A percentile compares a stretch with the other conserved stretches of the same genome.
phyloP scores from a whole-genome alignment of 2,329 filamentous ascomycete species.

The Xylaria sp. region DNA sequence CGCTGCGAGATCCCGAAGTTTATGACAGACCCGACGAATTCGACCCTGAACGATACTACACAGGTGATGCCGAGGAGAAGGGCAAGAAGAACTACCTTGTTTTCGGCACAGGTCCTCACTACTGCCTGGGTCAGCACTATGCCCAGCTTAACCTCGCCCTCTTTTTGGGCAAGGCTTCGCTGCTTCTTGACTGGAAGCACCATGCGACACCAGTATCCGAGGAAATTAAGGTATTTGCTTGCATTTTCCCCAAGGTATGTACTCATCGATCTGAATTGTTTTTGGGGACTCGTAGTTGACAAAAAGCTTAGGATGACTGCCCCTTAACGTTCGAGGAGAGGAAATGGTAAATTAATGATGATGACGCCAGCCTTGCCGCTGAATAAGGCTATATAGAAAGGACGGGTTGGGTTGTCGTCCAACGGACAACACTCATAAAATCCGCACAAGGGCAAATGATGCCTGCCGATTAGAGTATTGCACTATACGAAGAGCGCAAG shows the following conservation, averaged over 20 bases:
- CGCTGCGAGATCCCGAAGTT: slow-evolving; percentile 90
- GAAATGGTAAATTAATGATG: slow-evolving; percentile 53
- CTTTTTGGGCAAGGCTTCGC: slow-evolving; percentile 88
- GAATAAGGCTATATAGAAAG: slow-evolving; percentile 20
- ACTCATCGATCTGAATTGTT: slow-evolving; percentile 7
- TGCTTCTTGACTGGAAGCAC: slow-evolving; percentile 90
- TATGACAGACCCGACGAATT: slow-evolving; percentile 91
- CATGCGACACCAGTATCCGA: slow-evolving; percentile 84
- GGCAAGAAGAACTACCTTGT: slow-evolving; percentile 95
- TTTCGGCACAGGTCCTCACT: slow-evolving; percentile 94
- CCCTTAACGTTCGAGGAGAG: slow-evolving; percentile 75
- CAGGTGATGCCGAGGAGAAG: slow-evolving; percentile 86
- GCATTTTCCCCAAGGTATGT: slow-evolving; percentile 93
- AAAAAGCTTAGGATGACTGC: slow-evolving; percentile 75
- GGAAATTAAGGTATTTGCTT: slow-evolving; percentile 98
- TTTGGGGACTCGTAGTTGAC: slow-evolving; percentile 42
- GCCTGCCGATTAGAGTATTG: slow-evolving; percentile 12
- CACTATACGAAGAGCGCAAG: slow-evolving; percentile 21
- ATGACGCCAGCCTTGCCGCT: slow-evolving; percentile 8
- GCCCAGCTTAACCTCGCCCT: slow-evolving; percentile 88
- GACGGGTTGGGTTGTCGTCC: slow-evolving; percentile 2
- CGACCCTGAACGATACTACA: slow-evolving; percentile 91
- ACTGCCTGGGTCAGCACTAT: slow-evolving; percentile 94
- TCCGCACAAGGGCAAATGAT: slow-evolving; percentile 11
- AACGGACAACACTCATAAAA: slow-evolving; percentile 13